Base-by-base conservation (phyloP, 2,329 filamentous ascomycete species). In the Alternaria consortialis region DNA sequence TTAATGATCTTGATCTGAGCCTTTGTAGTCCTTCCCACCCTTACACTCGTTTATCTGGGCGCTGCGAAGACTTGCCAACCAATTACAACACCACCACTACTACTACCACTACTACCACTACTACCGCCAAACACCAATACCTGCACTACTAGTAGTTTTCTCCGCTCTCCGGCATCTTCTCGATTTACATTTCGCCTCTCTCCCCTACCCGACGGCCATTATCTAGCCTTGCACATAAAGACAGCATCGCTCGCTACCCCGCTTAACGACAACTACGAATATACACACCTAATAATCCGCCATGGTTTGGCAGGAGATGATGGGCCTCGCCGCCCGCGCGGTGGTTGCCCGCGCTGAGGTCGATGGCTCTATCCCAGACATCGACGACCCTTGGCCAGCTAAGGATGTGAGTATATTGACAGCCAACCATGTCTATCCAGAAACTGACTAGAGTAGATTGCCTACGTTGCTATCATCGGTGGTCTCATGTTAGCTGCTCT, bases 391-490 rank as follows among this genome's bases (percentile, higher is more conserved):
- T 31, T 81, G 79, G 79, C 67, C 76, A 7, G 66, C 66, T 60
- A 80, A 80, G 60, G 77, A 81, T 64, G 79, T 81, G 56, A 76
- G 79, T 77, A 44, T 27, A 25, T 12, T n/a, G 3, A 13, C n/a
- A 50, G 20, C 31, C 4, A 34, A 20, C 5, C 40, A 29, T 27
- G 5, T 13, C 6, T 29, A 31, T 13, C 29, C 37, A 46, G 17
- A 36, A 51, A 57, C 68, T 74, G 61, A 75, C 66, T 20, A 17
- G 27, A 2, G 32, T 61, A 98, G 92, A 93, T 97, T 70, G 83
- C 94, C 58, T 97, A 96, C 77, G 90, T 94, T 8, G 83, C 89
- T 57, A 90, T 97, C 67, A 86, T 97, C 36, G 92, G 92, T 17
- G 79, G 90, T 7, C 84, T 97, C 51, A 93, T 97, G 89, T 72